Base-by-base conservation (phyloP, 2,329 filamentous ascomycete genomes). In the Emergomyces pasteurianus region DNA sequence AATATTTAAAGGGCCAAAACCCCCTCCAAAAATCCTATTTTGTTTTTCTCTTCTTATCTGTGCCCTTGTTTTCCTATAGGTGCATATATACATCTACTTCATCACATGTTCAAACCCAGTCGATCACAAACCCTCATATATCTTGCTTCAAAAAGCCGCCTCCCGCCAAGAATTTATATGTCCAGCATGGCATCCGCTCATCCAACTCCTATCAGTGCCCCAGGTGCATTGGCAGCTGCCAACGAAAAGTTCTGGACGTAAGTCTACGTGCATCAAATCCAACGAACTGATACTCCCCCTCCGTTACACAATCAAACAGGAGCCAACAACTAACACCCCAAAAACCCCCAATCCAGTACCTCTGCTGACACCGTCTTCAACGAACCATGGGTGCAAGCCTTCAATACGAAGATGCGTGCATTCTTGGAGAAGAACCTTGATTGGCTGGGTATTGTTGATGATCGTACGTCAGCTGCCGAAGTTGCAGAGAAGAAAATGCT, bases 171-270 rank as follows among this genome's bases (percentile, higher is more conserved):
- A 10, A 38, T 5, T 14, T 6, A 3, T 49, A 28, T 26, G 10
- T 28, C n/a, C 8, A 40, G 12, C 43, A 49, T 59, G 57, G 2
- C 43, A 23, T 52, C 43, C 21, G 34, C 34, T 12, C 21, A 42
- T 21, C 31, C 23, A 47, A 7, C 42, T 26, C 18, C 26, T 10
- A 8, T 23, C 23, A 34, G 38, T 40, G 46, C 46, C 26, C 56
- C 28, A n/a, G 49, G 43, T 23, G 40, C 36, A 16, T 28, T 46
- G 58, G 62, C 62, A 16, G 55, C 62, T 10, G 56, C 43, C 31
- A 65, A 64, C 52, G 57, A 63, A 40, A 59, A 63, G 16, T 65
- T 61, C 31, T 65, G 56, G 57, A 62, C 58, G 63, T 65, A 62
- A 46, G 49, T 16, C 28, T n/a, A 53, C 26, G 34, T n/a, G 34